phyloP scores from a whole-genome alignment of 2,329 filamentous ascomycete species.

The Bipolaris bicolor region DNA sequence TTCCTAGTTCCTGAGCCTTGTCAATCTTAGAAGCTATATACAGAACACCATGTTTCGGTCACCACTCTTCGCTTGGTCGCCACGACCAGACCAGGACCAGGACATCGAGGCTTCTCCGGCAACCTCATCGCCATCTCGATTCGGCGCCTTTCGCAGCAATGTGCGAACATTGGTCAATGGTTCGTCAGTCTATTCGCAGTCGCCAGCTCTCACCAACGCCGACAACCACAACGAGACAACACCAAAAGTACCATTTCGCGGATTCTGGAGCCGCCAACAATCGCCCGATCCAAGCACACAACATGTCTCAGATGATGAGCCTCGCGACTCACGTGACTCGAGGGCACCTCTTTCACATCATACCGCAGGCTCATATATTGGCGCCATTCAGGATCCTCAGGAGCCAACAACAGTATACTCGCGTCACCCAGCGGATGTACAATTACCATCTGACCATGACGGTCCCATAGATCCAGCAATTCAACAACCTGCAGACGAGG shows the following conservation, averaged over 20 bases:
- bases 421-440: slow-evolving; percentile 44
- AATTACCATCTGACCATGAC: slow-evolving; percentile 35
- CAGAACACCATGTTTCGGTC: slow-evolving; percentile 41
- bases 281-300: slow-evolving; percentile 32
- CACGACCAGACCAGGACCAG: slow-evolving; percentile 39
- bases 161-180: slow-evolving; percentile 44
- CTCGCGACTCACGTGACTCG: slow-evolving; percentile 36
- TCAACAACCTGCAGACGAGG: slow-evolving; percentile 55
- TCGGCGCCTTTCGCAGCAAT: slow-evolving; percentile 28
- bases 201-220: slow-evolving; percentile 34
- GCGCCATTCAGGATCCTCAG: slow-evolving; percentile 33
- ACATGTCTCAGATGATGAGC: slow-evolving; percentile 25
- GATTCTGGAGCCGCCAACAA: slow-evolving; percentile 40
- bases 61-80: slow-evolving; percentile 42
- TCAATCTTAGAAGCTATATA: slow-evolving; percentile 13
- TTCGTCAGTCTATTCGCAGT: slow-evolving; percentile 47
- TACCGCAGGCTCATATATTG: slow-evolving; percentile 45
- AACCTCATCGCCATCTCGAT: slow-evolving; percentile 27
- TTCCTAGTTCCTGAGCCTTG: slow-evolving; percentile 19
- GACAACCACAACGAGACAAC: slow-evolving; percentile 30
- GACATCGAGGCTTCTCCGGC: slow-evolving; percentile 32
- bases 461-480: slow-evolving; percentile 58
- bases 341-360: slow-evolving; percentile 42
- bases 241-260: slow-evolving; percentile 43
- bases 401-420: slow-evolving; percentile 32